Percentiles rank a stretch among this genome's conserved stretches.
Evolutionary conservation across 1,284 basidiomycete species (phyloP).

Genomic region (Bjerkandera adusta): DNA sequence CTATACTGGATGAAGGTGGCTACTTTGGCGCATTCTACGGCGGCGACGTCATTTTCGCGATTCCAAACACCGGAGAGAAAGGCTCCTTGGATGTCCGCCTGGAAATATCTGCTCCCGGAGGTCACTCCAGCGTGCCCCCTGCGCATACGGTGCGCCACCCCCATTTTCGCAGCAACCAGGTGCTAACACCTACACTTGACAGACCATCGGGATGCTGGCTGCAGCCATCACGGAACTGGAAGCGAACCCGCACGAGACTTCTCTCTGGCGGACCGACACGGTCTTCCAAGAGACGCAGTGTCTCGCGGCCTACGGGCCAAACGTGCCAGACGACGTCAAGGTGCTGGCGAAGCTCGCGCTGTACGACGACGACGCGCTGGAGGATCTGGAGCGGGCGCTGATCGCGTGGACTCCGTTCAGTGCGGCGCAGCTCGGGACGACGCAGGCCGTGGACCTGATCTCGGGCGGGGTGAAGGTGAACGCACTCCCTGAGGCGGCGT

Average conservation of each 20-base stretch:
- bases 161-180: background rate
- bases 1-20: conserved; percentile 54
- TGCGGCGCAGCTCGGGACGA: conserved; percentile 51
- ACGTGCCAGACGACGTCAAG: conserved; percentile 19
- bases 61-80: conserved; percentile 60
- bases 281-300: conserved; percentile 24
- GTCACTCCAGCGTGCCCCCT: conserved; percentile 65
- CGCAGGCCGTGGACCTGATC: conserved; percentile 69
- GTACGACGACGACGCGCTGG: conserved; percentile 33
- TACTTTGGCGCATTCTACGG: conserved; percentile 29
- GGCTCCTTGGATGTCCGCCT: conserved; percentile 54
- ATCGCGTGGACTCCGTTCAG: conserved; percentile 24
- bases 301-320: conserved; percentile 22
- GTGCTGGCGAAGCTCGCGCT: conserved; percentile 11
- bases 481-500: conserved; percentile 51
- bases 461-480: conserved; percentile 63
- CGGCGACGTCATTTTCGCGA: conserved; percentile 39
- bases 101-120: conserved; percentile 53
- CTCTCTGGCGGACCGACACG: conserved; percentile 29
- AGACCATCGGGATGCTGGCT: conserved; percentile 57
- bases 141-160: conserved; percentile 42
- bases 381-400: conserved; percentile 35
- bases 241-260: conserved; percentile 37
- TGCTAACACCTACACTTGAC: background rate
- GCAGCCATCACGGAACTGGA: conserved; percentile 47